A percentile compares a stretch with the other conserved stretches of the same genome.
These are phyloP conservation scores for Hirsutella minnesotensis DNA, from an alignment of 2,329 filamentous ascomycete genomes.

Conservation along the genomic window DNA sequence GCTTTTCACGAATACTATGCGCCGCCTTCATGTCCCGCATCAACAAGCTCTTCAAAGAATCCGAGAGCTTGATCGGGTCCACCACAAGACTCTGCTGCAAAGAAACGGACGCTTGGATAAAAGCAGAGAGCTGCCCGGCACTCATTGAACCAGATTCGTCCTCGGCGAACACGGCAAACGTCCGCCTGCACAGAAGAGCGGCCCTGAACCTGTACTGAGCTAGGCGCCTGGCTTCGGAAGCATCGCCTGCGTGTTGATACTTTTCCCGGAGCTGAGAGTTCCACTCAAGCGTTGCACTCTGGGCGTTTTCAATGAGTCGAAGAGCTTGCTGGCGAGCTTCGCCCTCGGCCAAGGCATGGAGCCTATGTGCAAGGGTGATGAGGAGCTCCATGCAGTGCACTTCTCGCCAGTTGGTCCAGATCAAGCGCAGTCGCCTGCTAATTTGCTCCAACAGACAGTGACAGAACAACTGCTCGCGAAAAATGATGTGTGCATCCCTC, in stretches of 20 bases:
- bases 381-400: constrained; percentile 44
- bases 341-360: constrained; percentile 9
- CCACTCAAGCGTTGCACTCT: constrained; percentile 37
- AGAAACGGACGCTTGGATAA: constrained; percentile 13
- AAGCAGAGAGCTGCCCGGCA: constrained; percentile 5
- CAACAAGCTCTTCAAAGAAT: constrained; percentile 6
- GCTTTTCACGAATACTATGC: neutral
- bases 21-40: constrained; percentile 9
- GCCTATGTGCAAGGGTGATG: constrained; percentile 36
- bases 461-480: constrained; percentile 40
- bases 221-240: constrained; percentile 19
- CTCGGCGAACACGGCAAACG: constrained; percentile 13
- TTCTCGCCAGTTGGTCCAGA: constrained; percentile 48
- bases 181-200: constrained; percentile 40
- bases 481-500: constrained; percentile 34
- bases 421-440: constrained; percentile 23
- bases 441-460: constrained; percentile 34
- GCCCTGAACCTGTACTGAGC: constrained; percentile 36
- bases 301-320: constrained; percentile 26
- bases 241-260: constrained; percentile 23
- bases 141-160: neutral
- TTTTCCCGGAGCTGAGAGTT: constrained; percentile 32
- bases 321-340: constrained; percentile 10
- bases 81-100: constrained; percentile 14
- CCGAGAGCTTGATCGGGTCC: constrained; percentile 6